Evolutionary conservation across 495 filamentous ascomycete genomes (phyloP).

Genomic region (Trypethelium eluteriae): DNA sequence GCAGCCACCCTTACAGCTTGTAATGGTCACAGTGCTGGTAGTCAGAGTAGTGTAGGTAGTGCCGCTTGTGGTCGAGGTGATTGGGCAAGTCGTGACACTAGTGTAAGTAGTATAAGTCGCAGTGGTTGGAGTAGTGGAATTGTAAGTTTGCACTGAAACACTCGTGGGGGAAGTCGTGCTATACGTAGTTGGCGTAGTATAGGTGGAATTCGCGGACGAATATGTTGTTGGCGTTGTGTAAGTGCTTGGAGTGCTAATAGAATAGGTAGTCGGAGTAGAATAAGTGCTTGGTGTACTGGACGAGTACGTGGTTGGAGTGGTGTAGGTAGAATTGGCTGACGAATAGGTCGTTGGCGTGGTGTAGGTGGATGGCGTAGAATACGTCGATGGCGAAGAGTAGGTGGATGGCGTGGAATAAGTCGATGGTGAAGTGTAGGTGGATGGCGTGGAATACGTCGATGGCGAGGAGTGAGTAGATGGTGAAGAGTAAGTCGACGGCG

Average conservation of each 20-base stretch:
- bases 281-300: slow-evolving; percentile 1
- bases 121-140: slow-evolving; percentile 12
- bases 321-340: not conserved
- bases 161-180: slow-evolving; percentile 11
- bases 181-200: slow-evolving; percentile 10
- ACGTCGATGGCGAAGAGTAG: not conserved
- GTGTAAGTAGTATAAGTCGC: slow-evolving; percentile 26
- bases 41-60: slow-evolving; percentile 32
- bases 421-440: not conserved
- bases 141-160: slow-evolving; percentile 10
- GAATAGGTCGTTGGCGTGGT: not conserved
- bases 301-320: not conserved
- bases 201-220: not conserved
- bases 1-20: slow-evolving; percentile 30
- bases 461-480: not conserved
- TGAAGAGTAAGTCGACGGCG: not conserved
- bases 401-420: not conserved
- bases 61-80: slow-evolving; percentile 18
- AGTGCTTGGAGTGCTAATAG: slow-evolving; percentile 17
- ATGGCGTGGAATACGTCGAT: not conserved
- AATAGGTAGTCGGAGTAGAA: not conserved
- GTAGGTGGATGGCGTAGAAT: not conserved
- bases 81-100: slow-evolving; percentile 32
- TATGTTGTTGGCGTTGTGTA: not conserved
- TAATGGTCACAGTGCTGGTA: slow-evolving; percentile 34